Evolutionary conservation across 257 asterid genomes (phyloP).

Genomic region (Craterostigma plantagineum): DNA sequence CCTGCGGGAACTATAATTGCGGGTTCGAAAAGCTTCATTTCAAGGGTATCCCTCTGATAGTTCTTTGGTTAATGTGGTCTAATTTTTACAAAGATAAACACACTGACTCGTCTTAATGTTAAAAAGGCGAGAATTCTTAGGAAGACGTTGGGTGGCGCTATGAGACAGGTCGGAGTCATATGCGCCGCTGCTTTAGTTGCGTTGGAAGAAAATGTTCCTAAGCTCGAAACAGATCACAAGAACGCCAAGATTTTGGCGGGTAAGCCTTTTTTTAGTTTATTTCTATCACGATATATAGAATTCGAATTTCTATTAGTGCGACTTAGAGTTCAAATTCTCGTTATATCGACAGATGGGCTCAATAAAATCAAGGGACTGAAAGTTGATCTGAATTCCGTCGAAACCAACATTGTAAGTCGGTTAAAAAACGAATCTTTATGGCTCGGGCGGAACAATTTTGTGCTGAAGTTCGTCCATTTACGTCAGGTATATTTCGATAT

Average conservation of each 20-base stretch:
- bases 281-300: neutral
- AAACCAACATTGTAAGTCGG: conserved; percentile 84
- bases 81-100: conserved; percentile 4
- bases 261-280: conserved; percentile 8
- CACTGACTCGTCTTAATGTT: conserved; percentile 6
- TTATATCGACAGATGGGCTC: conserved; percentile 47
- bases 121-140: conserved; percentile 71
- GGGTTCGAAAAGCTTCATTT: conserved; percentile 66
- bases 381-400: conserved; percentile 60
- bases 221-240: conserved; percentile 78
- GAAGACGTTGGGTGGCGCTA: conserved; percentile 95
- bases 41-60: conserved; percentile 26
- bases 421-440: neutral
- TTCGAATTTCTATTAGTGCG: neutral
- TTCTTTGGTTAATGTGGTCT: conserved; percentile 2
- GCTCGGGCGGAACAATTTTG: too few species aligned
- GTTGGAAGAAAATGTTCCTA: conserved; percentile 48
- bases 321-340: neutral
- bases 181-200: conserved; percentile 92
- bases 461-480: neutral
- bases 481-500: conserved; percentile 61
- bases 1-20: conserved; percentile 88
- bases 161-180: conserved; percentile 86
- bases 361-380: conserved; percentile 61
- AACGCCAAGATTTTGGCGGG: conserved; percentile 79